phyloP scores from a whole-genome alignment of 805 yeast species.

The Suhomyces sp. region DNA sequence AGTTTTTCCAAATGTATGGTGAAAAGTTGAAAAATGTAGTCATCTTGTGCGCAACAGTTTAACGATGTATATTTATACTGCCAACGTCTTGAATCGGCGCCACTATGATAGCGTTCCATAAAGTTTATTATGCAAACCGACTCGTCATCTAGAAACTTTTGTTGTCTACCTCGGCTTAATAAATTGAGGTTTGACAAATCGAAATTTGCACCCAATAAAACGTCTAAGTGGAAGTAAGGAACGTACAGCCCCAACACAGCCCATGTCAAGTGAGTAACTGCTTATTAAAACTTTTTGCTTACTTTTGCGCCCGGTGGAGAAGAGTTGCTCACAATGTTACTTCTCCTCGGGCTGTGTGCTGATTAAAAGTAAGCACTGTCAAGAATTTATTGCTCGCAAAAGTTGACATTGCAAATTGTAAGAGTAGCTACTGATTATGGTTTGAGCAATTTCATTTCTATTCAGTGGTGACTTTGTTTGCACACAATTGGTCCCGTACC shows the following conservation, averaged over 20 bases:
- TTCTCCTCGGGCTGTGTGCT: neutral
- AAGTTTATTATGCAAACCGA: neutral
- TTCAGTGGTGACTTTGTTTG: neutral
- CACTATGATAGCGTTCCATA: neutral
- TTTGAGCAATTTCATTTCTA: no score
- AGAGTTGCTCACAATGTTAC: neutral
- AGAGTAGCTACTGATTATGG: neutral
- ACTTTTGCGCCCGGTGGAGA: neutral
- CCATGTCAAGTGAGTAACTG: no score
- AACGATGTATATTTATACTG: neutral
- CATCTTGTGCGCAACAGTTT: neutral
- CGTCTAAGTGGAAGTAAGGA: neutral
- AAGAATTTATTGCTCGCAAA: neutral
- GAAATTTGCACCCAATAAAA: neutral
- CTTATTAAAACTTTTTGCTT: no score
- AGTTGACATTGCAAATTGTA: neutral
- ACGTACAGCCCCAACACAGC: no score
- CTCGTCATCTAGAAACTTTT: neutral
- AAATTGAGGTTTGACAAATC: no score
- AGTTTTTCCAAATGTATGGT: neutral
- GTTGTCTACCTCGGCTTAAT: neutral
- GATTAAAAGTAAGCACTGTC: neutral
- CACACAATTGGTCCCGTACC: neutral
- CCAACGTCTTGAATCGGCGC: neutral
- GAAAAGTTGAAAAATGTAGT: neutral